Conservation (phyloP, 2,329 filamentous ascomycete species). For the Aspergillus sp. region DNA sequence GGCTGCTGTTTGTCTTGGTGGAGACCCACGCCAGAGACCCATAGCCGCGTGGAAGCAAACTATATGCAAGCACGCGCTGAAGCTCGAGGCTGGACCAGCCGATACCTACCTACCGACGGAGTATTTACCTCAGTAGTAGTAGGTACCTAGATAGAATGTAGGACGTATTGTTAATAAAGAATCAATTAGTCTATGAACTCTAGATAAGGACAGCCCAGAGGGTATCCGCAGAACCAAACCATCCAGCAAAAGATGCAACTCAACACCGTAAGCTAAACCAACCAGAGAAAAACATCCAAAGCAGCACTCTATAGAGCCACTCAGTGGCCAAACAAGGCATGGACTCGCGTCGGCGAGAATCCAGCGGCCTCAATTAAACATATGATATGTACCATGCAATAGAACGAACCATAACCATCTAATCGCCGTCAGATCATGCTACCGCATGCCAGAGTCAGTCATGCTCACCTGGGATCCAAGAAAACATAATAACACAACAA, state of each 20-base stretch:
- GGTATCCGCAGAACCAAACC: slow-evolving; percentile 9
- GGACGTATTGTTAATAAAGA: slow-evolving; percentile 2
- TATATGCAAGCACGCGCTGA: not conserved
- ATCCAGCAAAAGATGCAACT: not conserved
- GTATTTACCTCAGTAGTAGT: not conserved
- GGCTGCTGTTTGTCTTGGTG: slow-evolving; percentile 16
- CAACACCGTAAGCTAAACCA: slow-evolving; percentile 3
- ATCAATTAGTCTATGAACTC: slow-evolving; percentile 17
- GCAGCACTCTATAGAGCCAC: slow-evolving; percentile 5
- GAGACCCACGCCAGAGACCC: slow-evolving; percentile 2
- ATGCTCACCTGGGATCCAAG: not conserved
- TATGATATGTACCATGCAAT: no score
- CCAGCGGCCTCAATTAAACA: no score
- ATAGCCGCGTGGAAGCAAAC: not conserved
- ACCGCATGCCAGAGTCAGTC: no score
- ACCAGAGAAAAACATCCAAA: not conserved
- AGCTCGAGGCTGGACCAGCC: not conserved
- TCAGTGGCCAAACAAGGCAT: slow-evolving; percentile 1
- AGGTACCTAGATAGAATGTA: not conserved
- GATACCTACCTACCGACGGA: no score
- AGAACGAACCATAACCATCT: no score
- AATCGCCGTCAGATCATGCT: no score
- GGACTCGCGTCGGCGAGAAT: not conserved
- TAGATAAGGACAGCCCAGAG: slow-evolving; percentile 10
- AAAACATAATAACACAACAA: not conserved